Conservation (phyloP, 1,284 basidiomycete species). For the Trametes pubescens region DNA sequence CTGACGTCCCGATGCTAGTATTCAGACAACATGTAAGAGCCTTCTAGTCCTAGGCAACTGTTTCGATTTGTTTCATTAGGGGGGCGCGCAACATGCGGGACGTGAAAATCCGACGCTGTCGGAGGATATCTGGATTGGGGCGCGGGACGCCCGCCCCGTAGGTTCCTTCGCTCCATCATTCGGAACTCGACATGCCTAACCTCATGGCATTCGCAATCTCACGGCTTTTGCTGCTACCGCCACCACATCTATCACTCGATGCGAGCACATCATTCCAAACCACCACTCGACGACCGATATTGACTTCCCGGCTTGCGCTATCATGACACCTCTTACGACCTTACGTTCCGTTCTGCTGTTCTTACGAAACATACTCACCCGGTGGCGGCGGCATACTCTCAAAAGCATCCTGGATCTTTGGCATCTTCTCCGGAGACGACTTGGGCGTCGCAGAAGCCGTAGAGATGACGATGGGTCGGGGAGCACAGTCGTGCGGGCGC, state of each 20-base stretch:
- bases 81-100: too few relatives aligned
- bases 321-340: slow-evolving; percentile 1
- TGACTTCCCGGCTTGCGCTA: background rate
- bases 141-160: too few relatives aligned
- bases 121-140: too few relatives aligned
- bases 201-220: slow-evolving; percentile 3
- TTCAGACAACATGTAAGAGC: too few relatives aligned
- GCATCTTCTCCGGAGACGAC: background rate
- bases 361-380: background rate
- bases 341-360: slow-evolving; percentile 3
- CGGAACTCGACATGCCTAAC: background rate
- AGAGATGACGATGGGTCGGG: background rate
- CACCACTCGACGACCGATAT: background rate
- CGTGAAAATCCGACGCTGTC: too few relatives aligned
- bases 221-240: slow-evolving; percentile 13
- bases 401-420: background rate
- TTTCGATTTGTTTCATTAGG: too few relatives aligned
- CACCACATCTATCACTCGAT: background rate
- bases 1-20: too few relatives aligned
- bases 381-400: background rate
- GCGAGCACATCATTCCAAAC: background rate
- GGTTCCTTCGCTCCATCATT: background rate
- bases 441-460: background rate
- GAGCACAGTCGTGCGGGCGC: background rate
- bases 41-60: too few relatives aligned